Evolutionary conservation across 345 rosid genomes (phyloP).

Genomic region (Boechera divaricarpa): DNA sequence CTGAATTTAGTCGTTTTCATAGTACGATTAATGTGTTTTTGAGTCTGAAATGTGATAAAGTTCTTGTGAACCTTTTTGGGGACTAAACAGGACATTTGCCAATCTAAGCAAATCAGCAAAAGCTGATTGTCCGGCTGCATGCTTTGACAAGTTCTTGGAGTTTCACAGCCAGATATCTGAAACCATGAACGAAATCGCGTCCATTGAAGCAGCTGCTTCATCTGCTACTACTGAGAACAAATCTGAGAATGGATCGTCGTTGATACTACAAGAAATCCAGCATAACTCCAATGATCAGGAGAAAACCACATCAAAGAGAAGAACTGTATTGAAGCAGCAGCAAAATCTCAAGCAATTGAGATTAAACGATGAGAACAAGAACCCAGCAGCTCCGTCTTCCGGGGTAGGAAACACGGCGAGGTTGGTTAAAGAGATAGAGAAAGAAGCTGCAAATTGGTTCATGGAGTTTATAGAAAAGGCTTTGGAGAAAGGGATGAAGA

Average conservation of each 20-base stretch:
- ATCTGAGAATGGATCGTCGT: constrained; percentile 47
- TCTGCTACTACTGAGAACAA: constrained; percentile 48
- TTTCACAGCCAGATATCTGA: constrained; percentile 76
- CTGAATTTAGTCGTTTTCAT: neutral
- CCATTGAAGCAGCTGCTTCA: constrained; percentile 70
- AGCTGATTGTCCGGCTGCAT: constrained; percentile 76
- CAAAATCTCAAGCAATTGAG: constrained; percentile 50
- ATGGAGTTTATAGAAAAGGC: constrained; percentile 90
- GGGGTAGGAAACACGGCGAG: constrained; percentile 59
- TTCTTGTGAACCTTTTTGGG: constrained; percentile 26
- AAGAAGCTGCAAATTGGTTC: constrained; percentile 92
- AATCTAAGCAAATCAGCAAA: constrained; percentile 73
- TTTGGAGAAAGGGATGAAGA: constrained; percentile 78
- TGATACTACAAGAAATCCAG: constrained; percentile 56
- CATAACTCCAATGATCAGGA: constrained; percentile 61
- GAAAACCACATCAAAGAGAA: constrained; percentile 54
- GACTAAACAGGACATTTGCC: constrained; percentile 60
- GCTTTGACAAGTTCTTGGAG: constrained; percentile 83
- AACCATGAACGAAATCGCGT: constrained; percentile 64
- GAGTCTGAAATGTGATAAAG: constrained; percentile 18
- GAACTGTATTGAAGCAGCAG: constrained; percentile 53
- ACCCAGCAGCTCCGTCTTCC: constrained; percentile 47
- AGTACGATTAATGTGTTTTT: neutral
- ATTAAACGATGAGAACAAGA: constrained; percentile 81
- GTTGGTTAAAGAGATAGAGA: constrained; percentile 73